Evolutionary conservation across 2,329 filamentous ascomycete genomes (phyloP), one percentile per base, ranked within the genome.

Genomic region (Colletotrichum plurivorum): DNA sequence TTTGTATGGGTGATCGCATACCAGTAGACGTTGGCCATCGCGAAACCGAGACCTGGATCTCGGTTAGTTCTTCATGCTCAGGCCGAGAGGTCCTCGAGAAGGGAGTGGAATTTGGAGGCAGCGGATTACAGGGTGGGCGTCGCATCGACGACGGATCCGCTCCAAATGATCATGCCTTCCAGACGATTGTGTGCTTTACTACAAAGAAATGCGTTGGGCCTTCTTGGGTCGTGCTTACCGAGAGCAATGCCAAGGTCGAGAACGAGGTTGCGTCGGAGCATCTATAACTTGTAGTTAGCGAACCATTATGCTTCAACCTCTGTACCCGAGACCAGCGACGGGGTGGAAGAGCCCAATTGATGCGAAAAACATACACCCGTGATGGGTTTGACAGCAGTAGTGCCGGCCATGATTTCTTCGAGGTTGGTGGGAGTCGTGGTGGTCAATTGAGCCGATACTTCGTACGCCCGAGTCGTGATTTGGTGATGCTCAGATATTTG

Each of bases 221-320:
- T 20, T 10, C 22, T 22, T 15, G 49, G 12, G 27, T 20, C 22
- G 22, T 52, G 16, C 87, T 71, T 83, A 89, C 87, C 86, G 68
- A 90, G 82, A 72, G 82, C 86, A 76, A 89, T 84, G 67, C 81
- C 76, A 69, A 90, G 82, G 77, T 90, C 88, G 73, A 85, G 78
- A 76, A 90, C 82, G 78, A 90, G 85, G 78, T 83, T 83, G 79
- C 87, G 84, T 81, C 87, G 86, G 80, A 90, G 85, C 85, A 89
- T 90, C 88, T 90, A 16, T 61, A 54, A 71, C 69, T 72, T 73
- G 79, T 82, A 80, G 80, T 81, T 77, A 74, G 70, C 74, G 65
- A 72, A 76, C 69, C 25, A 39, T 54, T 43, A 51, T 43, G 5
- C 51, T 43, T 52, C 45, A 13, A 13, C 10, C 27, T 56, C 55